phyloP scores from a whole-genome alignment of 208 protist species.

The Crithidia thermophila region DNA sequence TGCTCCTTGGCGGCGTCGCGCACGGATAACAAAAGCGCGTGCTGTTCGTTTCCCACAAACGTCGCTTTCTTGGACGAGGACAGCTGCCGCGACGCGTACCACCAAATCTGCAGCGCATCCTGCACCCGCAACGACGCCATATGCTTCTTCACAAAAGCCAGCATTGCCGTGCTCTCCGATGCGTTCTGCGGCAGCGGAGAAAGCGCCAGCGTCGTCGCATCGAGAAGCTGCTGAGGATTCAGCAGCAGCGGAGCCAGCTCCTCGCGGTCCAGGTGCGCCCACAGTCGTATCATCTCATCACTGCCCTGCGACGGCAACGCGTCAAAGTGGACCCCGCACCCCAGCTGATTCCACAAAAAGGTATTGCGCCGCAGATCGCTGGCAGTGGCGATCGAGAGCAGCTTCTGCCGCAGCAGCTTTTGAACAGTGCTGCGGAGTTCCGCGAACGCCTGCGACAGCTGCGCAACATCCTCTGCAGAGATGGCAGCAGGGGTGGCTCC shows the following conservation, averaged over 20 bases:
- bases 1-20: conserved; percentile 25
- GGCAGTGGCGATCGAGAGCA: conserved; percentile 43
- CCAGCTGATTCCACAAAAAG: conserved; percentile 64
- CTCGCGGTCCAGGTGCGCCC: conserved; percentile 40
- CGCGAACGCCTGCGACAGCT: conserved; percentile 15
- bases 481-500: too few species aligned
- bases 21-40: conserved; percentile 23
- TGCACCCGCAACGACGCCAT: conserved; percentile 47
- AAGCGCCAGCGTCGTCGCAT: conserved; percentile 38
- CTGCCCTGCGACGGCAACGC: conserved; percentile 28
- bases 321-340: conserved; percentile 34
- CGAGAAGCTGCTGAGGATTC: conserved; percentile 49
- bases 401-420: conserved; percentile 21
- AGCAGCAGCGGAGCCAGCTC: conserved; percentile 41
- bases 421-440: conserved; percentile 10
- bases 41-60: conserved; percentile 14
- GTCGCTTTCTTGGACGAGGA: background rate
- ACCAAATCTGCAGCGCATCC: conserved; percentile 52
- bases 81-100: conserved; percentile 29
- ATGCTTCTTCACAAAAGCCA: conserved; percentile 44
- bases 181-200: conserved; percentile 16
- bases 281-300: conserved; percentile 21
- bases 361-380: conserved; percentile 50
- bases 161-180: conserved; percentile 15
- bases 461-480: conserved; percentile 1